A percentile compares a stretch with the other conserved stretches of the same genome.
These are phyloP conservation scores for Fusarium heterosporum DNA, from an alignment of 2,329 filamentous ascomycete species.

Conservation along the genomic window DNA sequence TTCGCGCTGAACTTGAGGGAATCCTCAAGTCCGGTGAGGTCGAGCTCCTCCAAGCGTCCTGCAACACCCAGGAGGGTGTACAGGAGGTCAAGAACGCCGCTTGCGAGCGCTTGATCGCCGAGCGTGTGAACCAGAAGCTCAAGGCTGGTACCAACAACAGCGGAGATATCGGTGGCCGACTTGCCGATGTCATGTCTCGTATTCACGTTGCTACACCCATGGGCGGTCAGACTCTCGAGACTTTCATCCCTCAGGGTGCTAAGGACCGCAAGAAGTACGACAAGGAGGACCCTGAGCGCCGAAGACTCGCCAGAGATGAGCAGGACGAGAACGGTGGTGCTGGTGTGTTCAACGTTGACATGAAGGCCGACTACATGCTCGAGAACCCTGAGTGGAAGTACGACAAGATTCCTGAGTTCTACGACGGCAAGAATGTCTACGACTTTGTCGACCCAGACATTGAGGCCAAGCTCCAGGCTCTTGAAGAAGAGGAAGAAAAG, in stretches of 20 bases:
- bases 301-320: conserved; percentile 83
- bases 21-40: conserved; percentile 90
- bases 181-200: conserved; percentile 90
- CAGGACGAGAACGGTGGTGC: conserved; percentile 94
- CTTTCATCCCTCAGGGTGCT: conserved; percentile 88
- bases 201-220: conserved; percentile 98
- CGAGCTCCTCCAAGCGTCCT: conserved; percentile 92
- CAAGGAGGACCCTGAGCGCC: conserved; percentile 86
- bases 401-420: conserved; percentile 93
- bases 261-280: conserved; percentile 89
- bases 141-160: conserved; percentile 86
- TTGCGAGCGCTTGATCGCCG: conserved; percentile 91
- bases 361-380: conserved; percentile 88
- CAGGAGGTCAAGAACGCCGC: conserved; percentile 95
- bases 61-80: conserved; percentile 93
- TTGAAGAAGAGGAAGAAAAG: conserved; percentile 96
- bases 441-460: conserved; percentile 98
- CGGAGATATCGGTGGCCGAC: conserved; percentile 80
- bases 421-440: conserved; percentile 96
- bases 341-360: conserved; percentile 94
- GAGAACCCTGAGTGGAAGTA: conserved; percentile 94
- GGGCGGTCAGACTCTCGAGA: conserved; percentile 80
- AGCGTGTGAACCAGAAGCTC: conserved; percentile 94
- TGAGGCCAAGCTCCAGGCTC: conserved; percentile 87
- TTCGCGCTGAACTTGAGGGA: conserved; percentile 80